Percentiles rank a stretch among this genome's conserved stretches.
phyloP scores from a whole-genome alignment of 768 basidiomycete genomes.

The Lactifluus pinguis region DNA sequence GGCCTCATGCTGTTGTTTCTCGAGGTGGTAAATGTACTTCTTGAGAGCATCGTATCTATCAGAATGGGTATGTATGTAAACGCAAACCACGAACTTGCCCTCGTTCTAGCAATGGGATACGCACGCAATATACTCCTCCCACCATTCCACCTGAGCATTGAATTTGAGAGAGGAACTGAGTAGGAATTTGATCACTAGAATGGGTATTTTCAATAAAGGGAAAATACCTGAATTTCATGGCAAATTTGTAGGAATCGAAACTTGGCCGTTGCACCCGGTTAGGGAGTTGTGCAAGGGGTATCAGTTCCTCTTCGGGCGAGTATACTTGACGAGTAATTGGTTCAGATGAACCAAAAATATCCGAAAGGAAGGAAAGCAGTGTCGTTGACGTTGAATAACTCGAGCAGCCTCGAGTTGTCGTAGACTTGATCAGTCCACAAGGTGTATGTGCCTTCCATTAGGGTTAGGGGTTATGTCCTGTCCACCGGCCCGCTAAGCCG shows the following conservation, averaged over 20 bases:
- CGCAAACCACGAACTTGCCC: background rate
- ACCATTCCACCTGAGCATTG: constrained; percentile 88
- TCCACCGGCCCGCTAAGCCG: too few species aligned
- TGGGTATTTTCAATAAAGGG: background rate
- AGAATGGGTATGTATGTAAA: background rate
- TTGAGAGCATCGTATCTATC: constrained; percentile 78
- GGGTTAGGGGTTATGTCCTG: too few species aligned
- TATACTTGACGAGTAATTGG: background rate
- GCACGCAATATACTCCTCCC: constrained; percentile 84
- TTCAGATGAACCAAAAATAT: constrained; percentile 1
- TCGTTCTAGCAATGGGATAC: constrained; percentile 26
- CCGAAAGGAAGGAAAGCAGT: constrained; percentile 4
- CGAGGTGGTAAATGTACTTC: constrained; percentile 77
- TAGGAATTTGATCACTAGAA: background rate
- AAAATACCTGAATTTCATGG: constrained; percentile 56
- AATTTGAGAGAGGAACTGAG: constrained; percentile 77
- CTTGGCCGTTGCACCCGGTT: background rate
- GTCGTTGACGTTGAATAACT: background rate
- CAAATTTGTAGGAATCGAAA: constrained; percentile 10
- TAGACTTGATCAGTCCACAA: too few species aligned
- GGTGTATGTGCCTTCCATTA: too few species aligned
- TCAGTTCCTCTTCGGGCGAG: constrained; percentile 4
- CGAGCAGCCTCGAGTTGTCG: background rate
- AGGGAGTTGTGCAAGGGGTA: constrained; percentile 12
- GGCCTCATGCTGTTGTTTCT: constrained; percentile 58